These are phyloP conservation scores for Francoa sonchifolia DNA, from an alignment of 441 rosid genomes.

Conservation along the genomic window DNA sequence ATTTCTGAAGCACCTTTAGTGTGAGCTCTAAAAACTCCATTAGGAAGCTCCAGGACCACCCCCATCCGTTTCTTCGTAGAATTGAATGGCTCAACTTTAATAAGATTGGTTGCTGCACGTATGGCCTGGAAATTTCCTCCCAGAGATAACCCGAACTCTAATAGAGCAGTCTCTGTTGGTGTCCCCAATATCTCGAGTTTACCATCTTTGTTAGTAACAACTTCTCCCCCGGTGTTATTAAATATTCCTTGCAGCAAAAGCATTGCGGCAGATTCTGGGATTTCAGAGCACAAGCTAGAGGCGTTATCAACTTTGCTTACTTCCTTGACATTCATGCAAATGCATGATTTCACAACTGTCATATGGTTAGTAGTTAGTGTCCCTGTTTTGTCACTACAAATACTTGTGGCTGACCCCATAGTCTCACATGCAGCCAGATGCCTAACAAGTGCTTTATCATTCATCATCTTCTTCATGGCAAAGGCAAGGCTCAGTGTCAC, in stretches of 20 bases:
- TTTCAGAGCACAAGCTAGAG: conserved; percentile 33
- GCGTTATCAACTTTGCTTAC: conserved; percentile 22
- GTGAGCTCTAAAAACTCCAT: conserved; percentile 38
- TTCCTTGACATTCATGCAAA: conserved; percentile 46
- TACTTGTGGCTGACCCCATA: conserved; percentile 65
- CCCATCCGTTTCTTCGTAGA: conserved; percentile 72
- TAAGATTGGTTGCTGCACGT: conserved; percentile 32
- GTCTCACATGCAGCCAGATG: conserved; percentile 70
- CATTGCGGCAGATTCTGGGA: conserved; percentile 42
- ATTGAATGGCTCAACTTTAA: conserved; percentile 78
- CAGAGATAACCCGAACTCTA: conserved; percentile 74
- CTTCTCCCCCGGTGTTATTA: conserved; percentile 71
- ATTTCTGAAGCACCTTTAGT: conserved; percentile 66
- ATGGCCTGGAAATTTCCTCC: conserved; percentile 64
- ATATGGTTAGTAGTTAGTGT: conserved; percentile 62
- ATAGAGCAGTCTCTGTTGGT: conserved; percentile 65
- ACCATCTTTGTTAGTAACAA: conserved; percentile 42
- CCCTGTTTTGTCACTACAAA: conserved; percentile 65
- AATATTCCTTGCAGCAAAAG: conserved; percentile 64
- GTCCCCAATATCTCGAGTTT: conserved; percentile 65
- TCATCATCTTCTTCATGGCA: conserved; percentile 79
- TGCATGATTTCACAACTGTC: conserved; percentile 62
- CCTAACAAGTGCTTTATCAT: conserved; percentile 59
- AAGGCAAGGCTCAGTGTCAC: conserved; percentile 64
- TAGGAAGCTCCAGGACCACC: conserved; percentile 60